Base-by-base conservation (phyloP, 768 basidiomycete species). In the Lyophyllum atratum region DNA sequence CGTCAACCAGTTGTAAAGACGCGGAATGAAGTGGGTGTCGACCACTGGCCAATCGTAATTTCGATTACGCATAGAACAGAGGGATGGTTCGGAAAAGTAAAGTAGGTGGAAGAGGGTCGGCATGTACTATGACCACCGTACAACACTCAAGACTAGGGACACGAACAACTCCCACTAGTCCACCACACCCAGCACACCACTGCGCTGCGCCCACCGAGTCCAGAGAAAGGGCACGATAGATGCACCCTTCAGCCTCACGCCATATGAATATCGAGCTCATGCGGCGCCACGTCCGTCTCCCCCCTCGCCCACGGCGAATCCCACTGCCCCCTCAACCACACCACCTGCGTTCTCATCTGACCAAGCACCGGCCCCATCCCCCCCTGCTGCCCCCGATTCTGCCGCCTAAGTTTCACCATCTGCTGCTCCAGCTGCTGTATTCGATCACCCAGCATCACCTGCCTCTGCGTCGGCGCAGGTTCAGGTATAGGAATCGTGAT, bases 221-320 rank as follows among this genome's bases (percentile, higher is more conserved):
- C 10, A 40, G 15, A n/a, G 15, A 19, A 40, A 40, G n/a, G 39
- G 3, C 11, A 15, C 34, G 17, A 15, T 7, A 2, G 7, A 40
- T 15, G 39, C 39, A 39, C 39, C 2, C 39, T 15, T 7, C 39
- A 5, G n/a, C 39, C 34, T 37, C 34, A 37, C 17, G 17, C 39
- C n/a, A 40, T 40, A n/a, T 40, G 19, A 31, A 50, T 25, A 15
- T 60, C 34, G 14, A 59, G 29, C 12, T 50, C 17, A 4, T 56
- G 55, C 10, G 49, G 56, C 29, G 39, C n/a, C 14, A 49, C 47
- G 21, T 60, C 56, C 22, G 50, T 60, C 49, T 56, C 53, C 4
- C 62, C 56, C 8, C 44, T 39, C 10, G 56, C 62, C 56, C 59
- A 60, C n/a, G 56, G 47, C 4, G 54, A 53, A 26, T 63, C 37